Conservation (phyloP, 495 filamentous ascomycete genomes). For the Beverwykella pulmonaria region DNA sequence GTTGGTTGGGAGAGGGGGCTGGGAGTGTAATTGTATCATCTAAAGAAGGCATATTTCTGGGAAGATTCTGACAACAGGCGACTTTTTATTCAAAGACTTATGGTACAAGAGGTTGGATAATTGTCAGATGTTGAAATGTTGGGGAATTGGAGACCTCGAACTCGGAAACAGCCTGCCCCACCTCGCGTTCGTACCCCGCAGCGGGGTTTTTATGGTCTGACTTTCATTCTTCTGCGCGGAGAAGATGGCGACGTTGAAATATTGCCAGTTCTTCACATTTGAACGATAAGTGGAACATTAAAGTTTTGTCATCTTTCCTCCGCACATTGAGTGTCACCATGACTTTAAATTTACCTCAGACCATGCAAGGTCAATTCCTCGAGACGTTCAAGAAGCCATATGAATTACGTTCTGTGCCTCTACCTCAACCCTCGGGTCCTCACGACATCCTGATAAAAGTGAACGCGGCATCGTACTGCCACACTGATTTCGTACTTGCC, state of each 20-base stretch:
- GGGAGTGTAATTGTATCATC: conserved; percentile 34
- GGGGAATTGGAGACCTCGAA: conserved; percentile 22
- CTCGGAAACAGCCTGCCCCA: conserved; percentile 22
- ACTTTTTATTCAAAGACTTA: not conserved
- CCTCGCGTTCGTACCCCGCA: conserved; percentile 22
- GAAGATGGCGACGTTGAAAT: not conserved
- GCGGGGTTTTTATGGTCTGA: conserved; percentile 12
- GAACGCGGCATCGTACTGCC: conserved; percentile 48
- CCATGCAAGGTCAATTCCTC: conserved; percentile 49
- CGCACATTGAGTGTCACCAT: not conserved
- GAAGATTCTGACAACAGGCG: not conserved
- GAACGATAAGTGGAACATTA: not conserved
- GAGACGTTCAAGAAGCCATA: conserved; percentile 45
- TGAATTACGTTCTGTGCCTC: conserved; percentile 35
- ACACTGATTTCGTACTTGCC: conserved; percentile 47
- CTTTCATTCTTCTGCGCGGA: not conserved
- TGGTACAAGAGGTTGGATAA: not conserved
- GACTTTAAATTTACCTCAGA: conserved; percentile 23
- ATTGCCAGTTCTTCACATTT: not conserved
- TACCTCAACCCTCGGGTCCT: conserved; percentile 37
- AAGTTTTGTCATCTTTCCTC: not conserved
- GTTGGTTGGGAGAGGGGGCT: conserved; percentile 32
- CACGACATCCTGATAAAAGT: conserved; percentile 47
- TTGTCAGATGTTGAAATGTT: not conserved
- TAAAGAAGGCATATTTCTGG: conserved; percentile 8